phyloP scores from a whole-genome alignment of 2,329 filamentous ascomycete species.

The Coniochaeta hoffmannii region DNA sequence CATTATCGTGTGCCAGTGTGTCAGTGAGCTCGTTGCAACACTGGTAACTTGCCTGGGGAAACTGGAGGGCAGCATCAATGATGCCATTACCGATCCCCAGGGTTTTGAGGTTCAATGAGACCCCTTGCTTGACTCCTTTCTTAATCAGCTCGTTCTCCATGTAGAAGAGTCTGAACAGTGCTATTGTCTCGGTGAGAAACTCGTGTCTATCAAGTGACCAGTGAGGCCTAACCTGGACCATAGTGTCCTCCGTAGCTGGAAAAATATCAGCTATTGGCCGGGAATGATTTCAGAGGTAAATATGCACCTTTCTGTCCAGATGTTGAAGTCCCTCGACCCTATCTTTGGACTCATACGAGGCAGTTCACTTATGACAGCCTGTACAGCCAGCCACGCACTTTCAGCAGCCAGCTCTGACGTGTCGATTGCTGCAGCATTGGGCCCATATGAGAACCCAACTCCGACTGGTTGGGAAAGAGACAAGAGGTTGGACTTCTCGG shows the following conservation, averaged over 20 bases:
- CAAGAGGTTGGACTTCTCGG: constrained; percentile 22
- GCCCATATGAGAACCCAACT: constrained; percentile 8
- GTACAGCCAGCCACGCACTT: constrained; percentile 46
- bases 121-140: neutral
- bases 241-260: constrained; percentile 8
- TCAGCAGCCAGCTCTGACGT: constrained; percentile 49
- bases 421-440: constrained; percentile 40
- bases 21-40: neutral
- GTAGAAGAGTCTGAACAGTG: constrained; percentile 3
- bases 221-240: constrained; percentile 4
- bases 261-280: neutral
- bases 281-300: neutral
- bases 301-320: constrained; percentile 11
- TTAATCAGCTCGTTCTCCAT: constrained; percentile 1
- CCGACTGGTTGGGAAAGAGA: constrained; percentile 18
- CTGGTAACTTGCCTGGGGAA: constrained; percentile 4
- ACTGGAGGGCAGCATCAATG: constrained; percentile 9
- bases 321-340: constrained; percentile 13
- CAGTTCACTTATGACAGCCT: constrained; percentile 43
- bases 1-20: neutral
- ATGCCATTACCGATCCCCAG: constrained; percentile 9
- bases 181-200: neutral
- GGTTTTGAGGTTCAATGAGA: constrained; percentile 2
- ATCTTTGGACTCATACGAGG: constrained; percentile 23
- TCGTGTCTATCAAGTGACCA: neutral